Evolutionary conservation across 2,329 filamentous ascomycete species (phyloP).

Genomic region (Pseudopyricularia javanii): DNA sequence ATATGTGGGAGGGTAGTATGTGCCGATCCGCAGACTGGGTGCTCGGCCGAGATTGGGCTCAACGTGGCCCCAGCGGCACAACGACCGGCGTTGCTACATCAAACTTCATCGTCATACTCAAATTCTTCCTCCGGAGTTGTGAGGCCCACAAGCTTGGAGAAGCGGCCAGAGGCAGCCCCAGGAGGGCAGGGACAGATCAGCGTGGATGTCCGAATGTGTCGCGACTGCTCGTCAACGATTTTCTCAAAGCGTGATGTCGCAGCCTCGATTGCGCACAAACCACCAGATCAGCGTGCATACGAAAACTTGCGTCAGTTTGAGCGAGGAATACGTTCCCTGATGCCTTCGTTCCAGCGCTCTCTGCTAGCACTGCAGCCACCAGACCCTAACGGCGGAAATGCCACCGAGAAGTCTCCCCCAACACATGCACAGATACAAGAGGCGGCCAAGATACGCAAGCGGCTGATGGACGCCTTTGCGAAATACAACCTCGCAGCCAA

Average conservation of each 20-base stretch:
- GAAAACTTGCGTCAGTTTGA: conserved; percentile 79
- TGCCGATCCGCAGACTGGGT: conserved; percentile 71
- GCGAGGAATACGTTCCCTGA: conserved; percentile 66
- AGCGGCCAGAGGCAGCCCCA: background rate
- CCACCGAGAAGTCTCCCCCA: conserved; percentile 25
- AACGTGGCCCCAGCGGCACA: conserved; percentile 43
- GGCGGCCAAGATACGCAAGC: conserved; percentile 78
- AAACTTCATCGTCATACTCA: background rate
- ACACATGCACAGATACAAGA: conserved; percentile 63
- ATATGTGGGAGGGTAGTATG: conserved; percentile 91
- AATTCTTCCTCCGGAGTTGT: conserved; percentile 18
- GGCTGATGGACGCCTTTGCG: conserved; percentile 76
- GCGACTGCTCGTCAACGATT: conserved; percentile 60
- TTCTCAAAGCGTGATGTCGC: conserved; percentile 65
- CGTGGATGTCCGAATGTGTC: conserved; percentile 83
- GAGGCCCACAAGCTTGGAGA: background rate
- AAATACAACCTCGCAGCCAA: conserved; percentile 78
- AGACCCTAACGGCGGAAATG: conserved; percentile 14
- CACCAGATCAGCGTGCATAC: conserved; percentile 68
- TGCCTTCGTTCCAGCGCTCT: conserved; percentile 75
- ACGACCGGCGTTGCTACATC: background rate
- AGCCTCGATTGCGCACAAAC: conserved; percentile 53
- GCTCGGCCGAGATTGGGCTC: conserved; percentile 73
- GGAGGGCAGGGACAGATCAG: conserved; percentile 37
- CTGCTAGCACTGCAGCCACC: conserved; percentile 56